Conservation (phyloP, 257 asterid genomes). For the Mitragyna speciosa region DNA sequence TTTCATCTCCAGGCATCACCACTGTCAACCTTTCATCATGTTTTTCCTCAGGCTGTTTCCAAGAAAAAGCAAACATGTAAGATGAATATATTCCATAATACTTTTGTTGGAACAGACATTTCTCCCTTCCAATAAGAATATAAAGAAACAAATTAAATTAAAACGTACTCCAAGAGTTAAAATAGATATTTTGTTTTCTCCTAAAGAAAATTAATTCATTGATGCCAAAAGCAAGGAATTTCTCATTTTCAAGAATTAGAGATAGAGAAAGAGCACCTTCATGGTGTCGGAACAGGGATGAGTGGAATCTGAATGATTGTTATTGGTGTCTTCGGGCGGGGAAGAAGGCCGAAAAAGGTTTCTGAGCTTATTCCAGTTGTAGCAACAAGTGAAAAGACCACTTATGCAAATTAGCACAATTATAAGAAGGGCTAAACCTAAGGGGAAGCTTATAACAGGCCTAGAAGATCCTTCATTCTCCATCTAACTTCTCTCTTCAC, state of each 20-base stretch:
- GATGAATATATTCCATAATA: neutral
- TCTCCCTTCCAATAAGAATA: neutral
- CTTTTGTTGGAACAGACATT: too few relatives aligned
- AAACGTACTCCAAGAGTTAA: neutral
- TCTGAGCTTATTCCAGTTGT: conserved; percentile 7
- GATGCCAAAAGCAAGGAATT: too few relatives aligned
- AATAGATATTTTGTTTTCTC: neutral
- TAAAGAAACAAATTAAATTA: neutral
- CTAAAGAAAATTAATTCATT: neutral
- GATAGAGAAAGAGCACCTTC: neutral
- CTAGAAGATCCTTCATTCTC: neutral
- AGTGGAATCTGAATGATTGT: neutral
- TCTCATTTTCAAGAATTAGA: too few relatives aligned
- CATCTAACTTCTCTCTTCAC: neutral
- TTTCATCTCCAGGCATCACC: conserved; percentile 31
- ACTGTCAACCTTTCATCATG: conserved; percentile 18
- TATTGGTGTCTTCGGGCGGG: neutral
- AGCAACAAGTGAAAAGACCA: conserved; percentile 13
- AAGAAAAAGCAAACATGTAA: neutral
- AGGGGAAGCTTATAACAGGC: conserved; percentile 11
- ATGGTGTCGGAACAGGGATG: neutral
- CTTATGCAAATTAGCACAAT: neutral
- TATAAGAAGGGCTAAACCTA: conserved; percentile 15
- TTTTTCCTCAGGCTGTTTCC: conserved; percentile 6
- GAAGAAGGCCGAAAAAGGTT: conserved; percentile 2